Conservation (phyloP, 805 yeast genomes). For the Lipomyces kockii region DNA sequence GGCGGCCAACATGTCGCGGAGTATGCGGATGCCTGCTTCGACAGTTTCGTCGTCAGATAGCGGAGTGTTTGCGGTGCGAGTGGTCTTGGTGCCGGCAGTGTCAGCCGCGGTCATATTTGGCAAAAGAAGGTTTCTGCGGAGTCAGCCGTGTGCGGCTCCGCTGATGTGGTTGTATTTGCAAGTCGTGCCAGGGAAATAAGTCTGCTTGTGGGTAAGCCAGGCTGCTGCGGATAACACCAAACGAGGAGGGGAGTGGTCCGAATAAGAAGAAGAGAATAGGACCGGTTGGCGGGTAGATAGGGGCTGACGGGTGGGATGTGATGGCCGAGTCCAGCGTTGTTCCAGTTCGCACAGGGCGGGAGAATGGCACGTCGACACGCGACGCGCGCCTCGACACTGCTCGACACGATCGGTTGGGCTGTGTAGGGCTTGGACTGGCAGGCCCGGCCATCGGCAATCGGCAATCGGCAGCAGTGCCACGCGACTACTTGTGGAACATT, state of each 20-base stretch:
- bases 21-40: conserved; percentile 15
- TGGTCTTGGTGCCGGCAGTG: neutral
- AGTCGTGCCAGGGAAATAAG: neutral
- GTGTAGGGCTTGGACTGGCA: no score
- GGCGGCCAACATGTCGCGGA: conserved; percentile 17
- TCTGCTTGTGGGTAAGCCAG: no score
- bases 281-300: neutral
- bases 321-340: neutral
- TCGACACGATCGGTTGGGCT: no score
- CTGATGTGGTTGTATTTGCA: neutral
- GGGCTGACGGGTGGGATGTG: neutral
- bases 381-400: no score
- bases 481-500: no score
- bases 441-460: neutral
- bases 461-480: no score
- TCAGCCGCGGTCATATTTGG: neutral
- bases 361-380: no score
- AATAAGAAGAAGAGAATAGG: neutral
- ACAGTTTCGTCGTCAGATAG: neutral
- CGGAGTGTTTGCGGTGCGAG: neutral
- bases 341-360: no score
- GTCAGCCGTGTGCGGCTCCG: neutral
- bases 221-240: no score
- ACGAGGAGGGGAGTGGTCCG: neutral
- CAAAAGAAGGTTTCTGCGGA: neutral